Base-by-base conservation (phyloP, 2,329 filamentous ascomycete species). In the Raffaelea ambrosiae region DNA sequence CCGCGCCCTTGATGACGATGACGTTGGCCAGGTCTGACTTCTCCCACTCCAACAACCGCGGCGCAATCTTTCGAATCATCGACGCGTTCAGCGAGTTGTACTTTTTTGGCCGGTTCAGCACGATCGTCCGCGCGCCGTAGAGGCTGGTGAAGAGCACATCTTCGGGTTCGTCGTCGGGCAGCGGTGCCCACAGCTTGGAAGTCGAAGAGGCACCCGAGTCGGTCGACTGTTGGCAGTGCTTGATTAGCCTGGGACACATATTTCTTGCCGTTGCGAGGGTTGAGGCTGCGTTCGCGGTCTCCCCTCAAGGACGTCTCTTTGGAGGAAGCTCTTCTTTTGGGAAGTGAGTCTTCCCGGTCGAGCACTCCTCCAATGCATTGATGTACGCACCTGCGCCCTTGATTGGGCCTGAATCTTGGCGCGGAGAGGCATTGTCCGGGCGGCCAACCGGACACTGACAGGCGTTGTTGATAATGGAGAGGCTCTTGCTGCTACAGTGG, bases 21-120 rank as follows among this genome's bases (percentile, higher is more conserved):
- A 97, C 81, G 65, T 95, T 95, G 48, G 93, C 90, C 70, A 98
- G 75, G 61, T 95, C 84, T 23, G 91, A 97, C 68, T 94, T 93
- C 60, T 87, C 81, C 90, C 90, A 98, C 73, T 97, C 91, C 61
- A 87, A 74, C 61, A 98, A 66, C 49, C 93, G 80, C 20, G 91
- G 90, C 42, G 89, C 72, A 58, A 98, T 97, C 71, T 98, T 97
- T 59, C 87, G 81, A 53, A 85, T 86, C 94, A 98, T 98, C 49
- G 90, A 96, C 46, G 76, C 86, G 65, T 94, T 90, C 56, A 98
- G 80, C 22, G 91, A 86, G 69, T 98, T 97, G 64, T 89, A 77
- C 71, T 96, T 95, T 62, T 79, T 76, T 5, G 91, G 93, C 50
- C 93, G 83, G 72, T 98, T 98, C 57, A 98, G 85, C 70, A 95